Base-by-base conservation (phyloP, 1,284 basidiomycete species). In the Thelephora terrestris region DNA sequence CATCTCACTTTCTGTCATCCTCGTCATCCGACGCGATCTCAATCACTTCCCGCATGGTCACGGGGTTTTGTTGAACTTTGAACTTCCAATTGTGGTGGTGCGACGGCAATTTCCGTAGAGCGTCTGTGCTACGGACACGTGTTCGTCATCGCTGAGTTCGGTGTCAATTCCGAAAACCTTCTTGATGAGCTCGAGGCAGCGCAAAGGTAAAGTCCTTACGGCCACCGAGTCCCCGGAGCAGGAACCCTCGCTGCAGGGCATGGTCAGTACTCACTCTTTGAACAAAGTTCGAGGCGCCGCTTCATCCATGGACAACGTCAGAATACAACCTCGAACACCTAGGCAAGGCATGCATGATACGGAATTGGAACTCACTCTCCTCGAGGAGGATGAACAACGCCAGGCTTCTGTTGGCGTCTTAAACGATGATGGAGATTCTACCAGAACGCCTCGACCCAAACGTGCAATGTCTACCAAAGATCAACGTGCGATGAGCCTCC, bases 401-500 rank as follows among this genome's bases (percentile, higher is more conserved):
- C 64, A 68, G 47, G 76, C 77, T 21, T 70, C 64, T 18, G 61
- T 60, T 20, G 75, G 69, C 27, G 55, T 74, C 48, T 52, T 53
- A 6, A 20, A 60, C 16, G 56, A 57, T n/a, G n/a, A n/a, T n/a
- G n/a, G n/a, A 40, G 65, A 62, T 40, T 59, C 57, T 50, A 45
- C 48, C 12, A 55, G 54, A 45, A 49, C 53, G n/a, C 57, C 54
- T 36, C 58, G 63, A 53, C 51, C 57, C 35, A 83, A 78, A 61
- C 67, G 59, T 51, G 60, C 75, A 27, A 71, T 90, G 57, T 81
- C 85, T 32, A 55, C 68, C 29, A 81, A 79, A 62, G 93, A 98
- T 68, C 87, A 85, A 69, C 75, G 79, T 56, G 91, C 87, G 32
- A 91, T 99, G 75, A 78, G 77, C 7, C 67, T 99, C 49, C 73